Evolutionary conservation across 192 early-diverging fungal genomes (phyloP), one percentile per base, ranked within the genome.

Genomic region (Backusella tarrabulga): DNA sequence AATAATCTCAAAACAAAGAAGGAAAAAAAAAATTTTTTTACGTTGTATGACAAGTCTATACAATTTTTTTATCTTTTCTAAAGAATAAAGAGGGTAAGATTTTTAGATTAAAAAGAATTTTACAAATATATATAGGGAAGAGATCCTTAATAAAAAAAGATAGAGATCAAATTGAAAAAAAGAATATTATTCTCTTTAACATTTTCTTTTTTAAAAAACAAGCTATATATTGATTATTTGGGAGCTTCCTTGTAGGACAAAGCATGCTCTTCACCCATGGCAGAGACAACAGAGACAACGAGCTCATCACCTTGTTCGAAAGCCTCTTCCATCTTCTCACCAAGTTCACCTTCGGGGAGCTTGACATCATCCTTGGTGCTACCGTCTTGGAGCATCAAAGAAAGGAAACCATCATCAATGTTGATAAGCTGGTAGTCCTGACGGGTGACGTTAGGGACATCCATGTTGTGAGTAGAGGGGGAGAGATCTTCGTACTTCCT

Each of bases 401-500:
- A 90, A 38, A 98, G 84, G 92, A 93, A 97, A 80, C 91, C 97
- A 70, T 97, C 95, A 75, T 95, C 95, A 77, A 97, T 87, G 87
- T 96, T 91, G 78, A 98, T 73, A 77, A 99, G 90, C 6, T 78
- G 72, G 88, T 89, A 99, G 82, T 98, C 97, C 69, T 80, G 87
- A 88, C 96, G 94, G 80, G 67, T 82, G 80, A 99, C 93, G 85
- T 97, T 91, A 83, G 98, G 98, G 50, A 99, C 98, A 81, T 99
- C 95, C 95, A 99, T 97, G 92, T 99, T 99, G 93, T 99, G 98
- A 85, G 98, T 99, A 85, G 98, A 99, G 79, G 98, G 98, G 80
- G 97, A 99, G 81, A 99, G 85, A 87, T 99, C 98, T 89, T 99
- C 98, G 83, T 92, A 87, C 93, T 99, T 99, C 75, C 80, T 77